phyloP scores from a whole-genome alignment of 495 filamentous ascomycete genomes.

The Neurospora sp. region DNA sequence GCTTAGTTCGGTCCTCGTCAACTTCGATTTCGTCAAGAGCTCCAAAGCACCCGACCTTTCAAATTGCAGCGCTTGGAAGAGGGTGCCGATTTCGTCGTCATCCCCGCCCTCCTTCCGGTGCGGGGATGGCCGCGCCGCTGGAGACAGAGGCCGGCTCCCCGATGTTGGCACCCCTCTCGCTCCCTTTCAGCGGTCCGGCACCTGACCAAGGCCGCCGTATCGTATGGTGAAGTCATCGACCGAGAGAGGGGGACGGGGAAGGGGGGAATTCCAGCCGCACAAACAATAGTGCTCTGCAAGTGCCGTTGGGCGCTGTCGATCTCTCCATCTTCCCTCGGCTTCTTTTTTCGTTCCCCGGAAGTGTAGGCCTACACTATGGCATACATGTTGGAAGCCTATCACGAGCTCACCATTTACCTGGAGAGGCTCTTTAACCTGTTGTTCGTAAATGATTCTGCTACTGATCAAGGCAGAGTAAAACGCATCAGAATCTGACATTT shows the following conservation, averaged over 20 bases:
- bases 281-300: background rate
- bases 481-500: too few species aligned
- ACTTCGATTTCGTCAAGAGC: background rate
- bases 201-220: background rate
- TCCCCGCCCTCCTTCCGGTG: background rate
- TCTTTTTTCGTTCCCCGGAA: background rate
- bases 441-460: background rate
- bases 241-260: background rate
- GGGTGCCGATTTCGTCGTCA: background rate
- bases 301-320: background rate
- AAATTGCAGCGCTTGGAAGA: background rate
- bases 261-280: background rate
- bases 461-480: too few species aligned
- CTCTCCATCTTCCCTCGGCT: background rate
- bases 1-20: background rate
- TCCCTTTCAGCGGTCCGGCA: background rate
- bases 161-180: background rate
- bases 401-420: background rate
- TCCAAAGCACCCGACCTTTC: background rate
- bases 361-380: background rate
- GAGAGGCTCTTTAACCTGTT: background rate
- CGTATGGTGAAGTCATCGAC: background rate
- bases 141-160: background rate
- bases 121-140: background rate
- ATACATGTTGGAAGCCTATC: background rate